These are phyloP conservation scores for Blumeria graminis DNA, from an alignment of 2,329 filamentous ascomycete genomes.

Conservation along the genomic window DNA sequence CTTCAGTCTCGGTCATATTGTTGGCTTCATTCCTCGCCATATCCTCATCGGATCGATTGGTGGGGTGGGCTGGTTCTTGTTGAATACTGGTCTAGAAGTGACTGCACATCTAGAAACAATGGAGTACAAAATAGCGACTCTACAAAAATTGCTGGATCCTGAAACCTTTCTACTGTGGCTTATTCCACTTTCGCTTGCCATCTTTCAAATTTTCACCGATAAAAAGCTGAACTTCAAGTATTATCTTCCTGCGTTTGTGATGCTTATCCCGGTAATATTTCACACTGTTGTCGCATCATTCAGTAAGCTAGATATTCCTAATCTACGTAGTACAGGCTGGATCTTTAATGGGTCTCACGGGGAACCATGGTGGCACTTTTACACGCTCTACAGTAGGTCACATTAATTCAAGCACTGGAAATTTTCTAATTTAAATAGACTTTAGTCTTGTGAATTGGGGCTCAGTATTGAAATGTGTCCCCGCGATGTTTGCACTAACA, in stretches of 20 bases:
- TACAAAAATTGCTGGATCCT: constrained; percentile 45
- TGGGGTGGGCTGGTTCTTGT: constrained; percentile 83
- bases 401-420: constrained; percentile 7
- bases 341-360: constrained; percentile 67
- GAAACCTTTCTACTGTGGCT: constrained; percentile 67
- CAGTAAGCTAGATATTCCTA: constrained; percentile 39
- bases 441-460: constrained; percentile 62
- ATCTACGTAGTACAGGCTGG: constrained; percentile 56
- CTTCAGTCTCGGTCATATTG: constrained; percentile 71
- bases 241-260: constrained; percentile 68
- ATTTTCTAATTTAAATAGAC: constrained; percentile 24
- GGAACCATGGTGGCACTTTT: constrained; percentile 96
- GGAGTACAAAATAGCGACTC: constrained; percentile 53
- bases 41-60: constrained; percentile 95
- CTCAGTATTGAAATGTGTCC: constrained; percentile 61
- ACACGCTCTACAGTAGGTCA: constrained; percentile 66
- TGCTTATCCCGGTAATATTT: constrained; percentile 51
- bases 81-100: constrained; percentile 81
- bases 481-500: constrained; percentile 87
- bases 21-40: constrained; percentile 89
- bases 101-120: constrained; percentile 71
- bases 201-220: constrained; percentile 54
- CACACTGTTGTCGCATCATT: constrained; percentile 53
- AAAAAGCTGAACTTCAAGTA: constrained; percentile 58
- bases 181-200: constrained; percentile 51